phyloP scores from a whole-genome alignment of 2,329 filamentous ascomycete species.

The Aurifilum marmelostoma region DNA sequence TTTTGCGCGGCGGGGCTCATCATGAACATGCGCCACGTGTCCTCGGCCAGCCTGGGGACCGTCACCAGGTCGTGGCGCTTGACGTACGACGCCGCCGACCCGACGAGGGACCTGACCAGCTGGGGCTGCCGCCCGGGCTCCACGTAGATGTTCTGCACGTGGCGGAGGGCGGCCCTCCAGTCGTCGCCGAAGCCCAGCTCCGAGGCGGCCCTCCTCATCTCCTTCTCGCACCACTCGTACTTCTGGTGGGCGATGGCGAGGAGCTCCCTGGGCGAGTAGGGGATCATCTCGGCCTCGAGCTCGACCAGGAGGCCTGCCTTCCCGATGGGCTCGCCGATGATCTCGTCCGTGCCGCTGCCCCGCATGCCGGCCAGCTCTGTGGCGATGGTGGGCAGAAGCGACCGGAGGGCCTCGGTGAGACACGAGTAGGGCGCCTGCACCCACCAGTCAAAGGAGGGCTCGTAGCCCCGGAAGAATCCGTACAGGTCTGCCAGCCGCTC shows the following conservation, averaged over 20 bases:
- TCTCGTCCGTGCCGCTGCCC: constrained; percentile 48
- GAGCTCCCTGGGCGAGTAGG: constrained; percentile 61
- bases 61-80: constrained; percentile 58
- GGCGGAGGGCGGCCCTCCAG: constrained; percentile 58
- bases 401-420: constrained; percentile 42
- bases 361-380: constrained; percentile 49
- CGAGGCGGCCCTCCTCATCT: constrained; percentile 55
- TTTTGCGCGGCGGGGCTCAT: constrained; percentile 57
- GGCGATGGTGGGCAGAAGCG: constrained; percentile 43
- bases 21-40: constrained; percentile 60
- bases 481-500: constrained; percentile 50
- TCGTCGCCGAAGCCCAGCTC: constrained; percentile 52
- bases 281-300: constrained; percentile 60
- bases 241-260: constrained; percentile 54
- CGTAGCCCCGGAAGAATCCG: constrained; percentile 57
- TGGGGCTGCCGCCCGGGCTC: constrained; percentile 56
- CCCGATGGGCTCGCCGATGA: constrained; percentile 61
- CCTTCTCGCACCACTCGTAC: constrained; percentile 57
- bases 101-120: constrained; percentile 54
- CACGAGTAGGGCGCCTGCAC: constrained; percentile 47
- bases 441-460: constrained; percentile 63
- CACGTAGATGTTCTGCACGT: constrained; percentile 59
- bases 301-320: constrained; percentile 53
- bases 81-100: constrained; percentile 57
- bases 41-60: constrained; percentile 55